phyloP scores from a whole-genome alignment of 257 asterid species.

The Handroanthus guayacan region DNA sequence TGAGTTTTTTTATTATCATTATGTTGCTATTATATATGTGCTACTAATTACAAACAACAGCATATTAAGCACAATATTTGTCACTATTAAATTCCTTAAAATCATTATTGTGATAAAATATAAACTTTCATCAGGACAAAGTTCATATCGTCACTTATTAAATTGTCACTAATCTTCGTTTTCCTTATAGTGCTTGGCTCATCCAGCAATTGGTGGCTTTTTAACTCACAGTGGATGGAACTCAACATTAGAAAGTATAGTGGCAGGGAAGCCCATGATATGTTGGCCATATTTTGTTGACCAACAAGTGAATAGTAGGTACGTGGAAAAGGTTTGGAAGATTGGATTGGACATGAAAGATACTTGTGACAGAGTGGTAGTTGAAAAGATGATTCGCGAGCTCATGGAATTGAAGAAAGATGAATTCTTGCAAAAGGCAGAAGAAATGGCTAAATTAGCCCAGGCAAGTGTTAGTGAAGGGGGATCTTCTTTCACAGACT shows the following conservation, averaged over 20 bases:
- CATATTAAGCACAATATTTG: too few relatives aligned
- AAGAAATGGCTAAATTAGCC: slow-evolving; percentile 38
- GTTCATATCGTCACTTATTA: too few relatives aligned
- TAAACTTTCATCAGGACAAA: too few relatives aligned
- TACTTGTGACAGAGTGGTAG: slow-evolving; percentile 46
- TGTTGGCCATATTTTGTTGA: slow-evolving; percentile 59
- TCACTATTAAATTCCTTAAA: too few relatives aligned
- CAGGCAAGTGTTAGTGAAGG: slow-evolving; percentile 42
- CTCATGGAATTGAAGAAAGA: slow-evolving; percentile 56
- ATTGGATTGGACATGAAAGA: slow-evolving; percentile 68
- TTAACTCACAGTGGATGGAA: slow-evolving; percentile 59
- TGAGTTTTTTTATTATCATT: too few relatives aligned
- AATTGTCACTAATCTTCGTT: too few relatives aligned
- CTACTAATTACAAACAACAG: too few relatives aligned
- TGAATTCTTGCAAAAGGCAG: slow-evolving; percentile 46
- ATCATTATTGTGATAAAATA: too few relatives aligned
- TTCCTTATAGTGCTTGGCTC: slow-evolving; percentile 24
- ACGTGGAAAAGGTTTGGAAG: slow-evolving; percentile 52
- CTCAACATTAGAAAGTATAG: slow-evolving; percentile 54
- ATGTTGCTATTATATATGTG: too few relatives aligned
- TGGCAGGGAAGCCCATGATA: slow-evolving; percentile 53
- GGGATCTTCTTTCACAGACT: slow-evolving; percentile 49
- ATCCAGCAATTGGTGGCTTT: slow-evolving; percentile 49
- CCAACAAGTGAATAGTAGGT: slow-evolving; percentile 57
- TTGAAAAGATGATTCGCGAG: slow-evolving; percentile 54